Base-by-base conservation (phyloP, 495 filamentous ascomycete species). In the Pyrenopolyporus hunteri region DNA sequence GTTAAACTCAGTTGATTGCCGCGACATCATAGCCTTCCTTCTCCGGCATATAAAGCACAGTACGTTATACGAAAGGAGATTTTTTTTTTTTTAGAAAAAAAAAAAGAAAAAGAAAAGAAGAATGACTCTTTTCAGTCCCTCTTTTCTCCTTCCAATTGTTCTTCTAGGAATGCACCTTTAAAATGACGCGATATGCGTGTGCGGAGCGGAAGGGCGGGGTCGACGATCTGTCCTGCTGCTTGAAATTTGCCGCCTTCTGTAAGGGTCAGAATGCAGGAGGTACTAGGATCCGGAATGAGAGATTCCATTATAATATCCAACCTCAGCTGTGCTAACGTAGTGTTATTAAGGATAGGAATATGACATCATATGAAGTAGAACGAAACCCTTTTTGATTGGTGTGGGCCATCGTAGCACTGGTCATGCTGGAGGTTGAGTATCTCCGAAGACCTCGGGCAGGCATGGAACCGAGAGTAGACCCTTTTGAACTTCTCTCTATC, bases 341-440 rank as follows among this genome's bases (percentile, higher is more conserved):
- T 16, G 28, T 20, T 47, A 29, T 39, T 8, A 17, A 36, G 11
- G 40, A 29, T 9, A 42, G 26, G n/a, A 22, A 10, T n/a, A 52
- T 65, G 62, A 65, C 62, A 59, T 65, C 50, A 59, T 49, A 20
- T 44, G 25, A 59, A 42, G 28, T 6, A 37, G 33, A 35, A 25
- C 17, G 29, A 54, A 39, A 16, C 62, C 50, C 36, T 55, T 58
- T 55, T 25, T 46, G 23, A 45, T 28, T 3, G 40, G 20, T 31
- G 62, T 56, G 56, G 55, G 37, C 35, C 33, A 53, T 42, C 22
- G 19, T 25, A 63, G 58, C 49, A 11, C 43, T 55, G 54, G 54
- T 58, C 44, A 29, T 28, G 11, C 25, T n/a, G n/a, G 25, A 29
- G 22, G 7, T 16, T 33, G 29, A n/a, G 31, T 37, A 64, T 45